These are phyloP conservation scores for Balakata baccata DNA, from an alignment of 345 rosid genomes.

Conservation along the genomic window DNA sequence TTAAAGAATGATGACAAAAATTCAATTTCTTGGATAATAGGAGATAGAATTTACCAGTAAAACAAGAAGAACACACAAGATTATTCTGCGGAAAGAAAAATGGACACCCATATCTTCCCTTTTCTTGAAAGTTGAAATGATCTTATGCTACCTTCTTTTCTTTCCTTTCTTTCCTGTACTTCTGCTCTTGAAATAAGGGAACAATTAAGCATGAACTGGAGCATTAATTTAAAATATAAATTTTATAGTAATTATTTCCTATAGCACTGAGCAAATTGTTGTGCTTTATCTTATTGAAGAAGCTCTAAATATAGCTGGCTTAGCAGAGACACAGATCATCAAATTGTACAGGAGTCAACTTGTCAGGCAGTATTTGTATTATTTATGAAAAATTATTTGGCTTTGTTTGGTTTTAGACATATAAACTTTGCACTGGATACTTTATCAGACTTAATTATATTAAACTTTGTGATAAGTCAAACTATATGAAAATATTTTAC, in stretches of 20 bases:
- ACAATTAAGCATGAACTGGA: not conserved
- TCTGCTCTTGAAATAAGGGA: not conserved
- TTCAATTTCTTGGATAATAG: not conserved
- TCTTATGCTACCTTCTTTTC: not conserved
- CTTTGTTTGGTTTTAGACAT: not conserved
- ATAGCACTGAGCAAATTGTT: not conserved
- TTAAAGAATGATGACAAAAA: not conserved
- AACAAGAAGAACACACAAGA: conserved; percentile 8
- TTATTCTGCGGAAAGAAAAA: conserved; percentile 1
- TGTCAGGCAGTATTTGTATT: not conserved
- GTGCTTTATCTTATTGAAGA: not conserved
- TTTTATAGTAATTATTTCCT: not conserved
- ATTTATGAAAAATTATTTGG: not conserved
- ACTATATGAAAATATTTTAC: not conserved
- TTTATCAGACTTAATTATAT: not conserved
- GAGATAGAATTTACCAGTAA: conserved; percentile 7
- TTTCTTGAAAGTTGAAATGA: not conserved
- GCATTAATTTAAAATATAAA: too few species aligned
- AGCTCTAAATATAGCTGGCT: not conserved
- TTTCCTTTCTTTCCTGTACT: too few species aligned
- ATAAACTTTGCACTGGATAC: not conserved
- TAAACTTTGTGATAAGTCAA: conserved; percentile 2
- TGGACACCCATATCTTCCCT: conserved; percentile 6
- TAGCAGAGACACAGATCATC: not conserved
- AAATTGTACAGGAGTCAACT: not conserved